A percentile compares a stretch with the other conserved stretches of the same genome.
phyloP scores from a whole-genome alignment of 2,329 filamentous ascomycete species.

The Colletotrichum echinochloae region DNA sequence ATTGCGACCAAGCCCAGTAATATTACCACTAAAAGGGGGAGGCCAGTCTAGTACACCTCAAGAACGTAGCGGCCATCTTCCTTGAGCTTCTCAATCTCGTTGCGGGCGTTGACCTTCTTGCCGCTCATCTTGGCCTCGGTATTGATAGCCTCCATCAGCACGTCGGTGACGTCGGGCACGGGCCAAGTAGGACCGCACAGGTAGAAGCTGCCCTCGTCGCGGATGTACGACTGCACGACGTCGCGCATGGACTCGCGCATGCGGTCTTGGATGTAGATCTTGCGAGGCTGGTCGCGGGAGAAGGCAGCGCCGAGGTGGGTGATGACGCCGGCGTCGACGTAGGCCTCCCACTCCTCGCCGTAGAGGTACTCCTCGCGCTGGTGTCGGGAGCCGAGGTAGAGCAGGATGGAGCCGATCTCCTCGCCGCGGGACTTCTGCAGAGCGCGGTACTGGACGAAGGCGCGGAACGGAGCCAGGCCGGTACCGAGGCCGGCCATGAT shows the following conservation, averaged over 20 bases:
- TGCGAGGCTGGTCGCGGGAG: constrained; percentile 95
- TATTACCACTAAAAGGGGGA: neutral
- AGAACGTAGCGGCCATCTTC: constrained; percentile 94
- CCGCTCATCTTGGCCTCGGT: constrained; percentile 75
- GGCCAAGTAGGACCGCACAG: constrained; percentile 98
- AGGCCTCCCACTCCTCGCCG: constrained; percentile 99
- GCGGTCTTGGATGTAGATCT: constrained; percentile 99
- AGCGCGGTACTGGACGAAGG: constrained; percentile 97
- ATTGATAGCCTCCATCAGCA: constrained; percentile 91
- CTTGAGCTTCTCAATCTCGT: constrained; percentile 98
- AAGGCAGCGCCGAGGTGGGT: constrained; percentile 94
- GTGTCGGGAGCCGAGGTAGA: constrained; percentile 97
- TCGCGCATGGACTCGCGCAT: constrained; percentile 90
- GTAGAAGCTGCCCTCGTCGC: constrained; percentile 93
- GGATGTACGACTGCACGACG: constrained; percentile 87
- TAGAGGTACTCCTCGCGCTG: constrained; percentile 99
- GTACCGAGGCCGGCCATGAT: constrained; percentile 99
- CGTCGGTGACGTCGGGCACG: constrained; percentile 94
- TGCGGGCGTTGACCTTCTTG: constrained; percentile 85
- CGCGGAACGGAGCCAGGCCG: constrained; percentile 97
- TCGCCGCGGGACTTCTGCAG: constrained; percentile 98
- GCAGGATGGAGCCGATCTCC: constrained; percentile 89
- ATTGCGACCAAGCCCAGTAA: neutral
- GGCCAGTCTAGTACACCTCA: constrained; percentile 83
- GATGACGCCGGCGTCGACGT: constrained; percentile 94